Conservation (phyloP, 139 green algal species). For the Ulvella scutata region DNA sequence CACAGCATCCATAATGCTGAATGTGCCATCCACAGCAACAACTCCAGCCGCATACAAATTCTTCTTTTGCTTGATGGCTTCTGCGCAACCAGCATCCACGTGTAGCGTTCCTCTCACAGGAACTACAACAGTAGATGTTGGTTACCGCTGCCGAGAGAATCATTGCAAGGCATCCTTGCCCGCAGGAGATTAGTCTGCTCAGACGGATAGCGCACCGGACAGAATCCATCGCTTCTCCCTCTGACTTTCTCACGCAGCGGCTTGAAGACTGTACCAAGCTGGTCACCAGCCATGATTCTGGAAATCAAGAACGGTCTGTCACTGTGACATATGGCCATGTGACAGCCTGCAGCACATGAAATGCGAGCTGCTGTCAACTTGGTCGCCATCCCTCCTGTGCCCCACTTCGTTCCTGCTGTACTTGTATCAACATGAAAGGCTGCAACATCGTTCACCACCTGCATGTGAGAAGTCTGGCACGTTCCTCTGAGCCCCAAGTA, state of each 20-base stretch:
- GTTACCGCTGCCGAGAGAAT: too few relatives aligned
- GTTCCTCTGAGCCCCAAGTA: too few relatives aligned
- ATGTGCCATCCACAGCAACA: slow-evolving; percentile 37
- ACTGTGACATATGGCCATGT: slow-evolving; percentile 54
- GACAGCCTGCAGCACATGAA: slow-evolving; percentile 65
- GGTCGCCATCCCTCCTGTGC: slow-evolving; percentile 87
- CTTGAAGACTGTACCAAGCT: slow-evolving; percentile 46
- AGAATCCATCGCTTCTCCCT: slow-evolving; percentile 77
- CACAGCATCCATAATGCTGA: neutral
- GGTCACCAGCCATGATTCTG: slow-evolving; percentile 28
- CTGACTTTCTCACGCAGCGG: slow-evolving; percentile 31
- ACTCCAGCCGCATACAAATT: slow-evolving; percentile 39
- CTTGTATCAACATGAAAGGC: slow-evolving; percentile 29
- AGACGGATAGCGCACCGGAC: slow-evolving; percentile 20
- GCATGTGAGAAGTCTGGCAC: too few relatives aligned
- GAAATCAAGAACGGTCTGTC: slow-evolving; percentile 29
- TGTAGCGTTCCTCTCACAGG: slow-evolving; percentile 5
- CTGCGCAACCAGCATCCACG: neutral
- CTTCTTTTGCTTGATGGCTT: neutral
- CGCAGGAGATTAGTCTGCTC: too few relatives aligned
- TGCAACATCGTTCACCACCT: slow-evolving; percentile 54
- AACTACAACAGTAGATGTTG: too few relatives aligned
- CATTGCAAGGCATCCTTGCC: too few relatives aligned
- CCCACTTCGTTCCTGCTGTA: slow-evolving; percentile 57
- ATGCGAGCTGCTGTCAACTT: slow-evolving; percentile 88